Conservation (phyloP, 129 eudicot genomes). For the Artemisia tridentata region DNA sequence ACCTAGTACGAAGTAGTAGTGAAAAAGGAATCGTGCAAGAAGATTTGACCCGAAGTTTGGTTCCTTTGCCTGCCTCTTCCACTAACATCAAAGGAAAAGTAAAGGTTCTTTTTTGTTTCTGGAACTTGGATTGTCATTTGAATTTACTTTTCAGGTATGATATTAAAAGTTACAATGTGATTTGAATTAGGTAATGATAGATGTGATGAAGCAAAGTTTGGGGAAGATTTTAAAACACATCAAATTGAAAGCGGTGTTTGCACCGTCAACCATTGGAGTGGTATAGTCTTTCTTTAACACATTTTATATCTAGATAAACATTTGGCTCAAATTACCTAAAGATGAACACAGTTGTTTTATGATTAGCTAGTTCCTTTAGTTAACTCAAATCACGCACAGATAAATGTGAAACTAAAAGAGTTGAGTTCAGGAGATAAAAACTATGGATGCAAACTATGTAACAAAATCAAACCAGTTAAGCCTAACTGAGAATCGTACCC, state of each 20-base stretch:
- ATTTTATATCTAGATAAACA: too few species aligned
- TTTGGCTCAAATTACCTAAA: too few species aligned
- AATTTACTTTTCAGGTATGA: not conserved
- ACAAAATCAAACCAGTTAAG: too few species aligned
- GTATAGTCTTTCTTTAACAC: conserved; percentile 31
- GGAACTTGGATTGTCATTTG: not conserved
- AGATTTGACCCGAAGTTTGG: conserved; percentile 35
- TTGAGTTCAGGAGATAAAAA: too few species aligned
- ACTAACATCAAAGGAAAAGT: not conserved
- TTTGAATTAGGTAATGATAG: conserved; percentile 22
- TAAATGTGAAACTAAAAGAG: too few species aligned
- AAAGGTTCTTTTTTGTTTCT: conserved; percentile 15
- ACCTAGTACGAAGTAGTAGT: conserved; percentile 50
- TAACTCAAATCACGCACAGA: too few species aligned
- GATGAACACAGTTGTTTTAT: too few species aligned
- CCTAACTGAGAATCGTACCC: too few species aligned
- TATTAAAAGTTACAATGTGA: not conserved
- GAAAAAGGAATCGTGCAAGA: conserved; percentile 11
- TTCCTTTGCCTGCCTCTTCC: conserved; percentile 27
- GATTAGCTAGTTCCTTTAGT: too few species aligned
- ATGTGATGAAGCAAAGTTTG: conserved; percentile 27
- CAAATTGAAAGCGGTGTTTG: conserved; percentile 57
- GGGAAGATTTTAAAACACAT: conserved; percentile 30
- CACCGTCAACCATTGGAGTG: conserved; percentile 77
- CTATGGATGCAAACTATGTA: too few species aligned